These are phyloP conservation scores for Melampsora larici-populina DNA, from an alignment of 1,284 basidiomycete genomes.

Conservation along the genomic window DNA sequence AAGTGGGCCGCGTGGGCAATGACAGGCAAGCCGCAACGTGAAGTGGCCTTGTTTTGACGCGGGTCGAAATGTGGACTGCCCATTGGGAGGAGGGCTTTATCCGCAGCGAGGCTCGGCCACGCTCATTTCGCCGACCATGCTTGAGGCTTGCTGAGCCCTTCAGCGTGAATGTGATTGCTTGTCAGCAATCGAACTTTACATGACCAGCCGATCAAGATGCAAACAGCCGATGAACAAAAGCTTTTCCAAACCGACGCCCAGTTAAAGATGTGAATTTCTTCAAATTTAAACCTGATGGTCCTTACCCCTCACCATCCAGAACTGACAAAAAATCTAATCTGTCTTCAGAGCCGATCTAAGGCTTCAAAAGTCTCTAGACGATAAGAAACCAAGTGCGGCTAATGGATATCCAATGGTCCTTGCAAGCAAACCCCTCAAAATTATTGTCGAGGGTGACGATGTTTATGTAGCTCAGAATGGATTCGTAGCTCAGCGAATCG, in stretches of 20 bases:
- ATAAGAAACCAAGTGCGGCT: slow-evolving; percentile 68
- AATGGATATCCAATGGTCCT: slow-evolving; percentile 74
- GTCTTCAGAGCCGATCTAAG: slow-evolving; percentile 37
- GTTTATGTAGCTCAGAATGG: slow-evolving; percentile 85
- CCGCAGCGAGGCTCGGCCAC: no score
- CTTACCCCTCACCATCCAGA: not conserved
- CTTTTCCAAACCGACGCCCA: slow-evolving; percentile 72
- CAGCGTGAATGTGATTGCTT: no score
- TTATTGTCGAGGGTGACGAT: slow-evolving; percentile 64
- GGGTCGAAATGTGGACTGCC: no score
- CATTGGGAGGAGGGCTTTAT: no score
- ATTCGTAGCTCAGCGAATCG: slow-evolving; percentile 66
- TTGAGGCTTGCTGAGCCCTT: no score
- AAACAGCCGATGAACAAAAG: slow-evolving; percentile 56
- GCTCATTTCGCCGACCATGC: no score
- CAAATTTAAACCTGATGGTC: no score
- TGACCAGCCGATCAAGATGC: not conserved
- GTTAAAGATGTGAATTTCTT: slow-evolving; percentile 62
- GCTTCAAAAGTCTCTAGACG: slow-evolving; percentile 42
- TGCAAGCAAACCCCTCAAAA: slow-evolving; percentile 67
- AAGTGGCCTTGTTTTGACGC: no score
- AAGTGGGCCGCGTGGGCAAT: no score
- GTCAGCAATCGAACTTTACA: no score
- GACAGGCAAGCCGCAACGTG: no score
- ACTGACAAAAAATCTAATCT: slow-evolving; percentile 36